A percentile compares a stretch with the other conserved stretches of the same genome.
These are phyloP conservation scores for Tuber borchii DNA, from an alignment of 495 filamentous ascomycete species.

Conservation along the genomic window DNA sequence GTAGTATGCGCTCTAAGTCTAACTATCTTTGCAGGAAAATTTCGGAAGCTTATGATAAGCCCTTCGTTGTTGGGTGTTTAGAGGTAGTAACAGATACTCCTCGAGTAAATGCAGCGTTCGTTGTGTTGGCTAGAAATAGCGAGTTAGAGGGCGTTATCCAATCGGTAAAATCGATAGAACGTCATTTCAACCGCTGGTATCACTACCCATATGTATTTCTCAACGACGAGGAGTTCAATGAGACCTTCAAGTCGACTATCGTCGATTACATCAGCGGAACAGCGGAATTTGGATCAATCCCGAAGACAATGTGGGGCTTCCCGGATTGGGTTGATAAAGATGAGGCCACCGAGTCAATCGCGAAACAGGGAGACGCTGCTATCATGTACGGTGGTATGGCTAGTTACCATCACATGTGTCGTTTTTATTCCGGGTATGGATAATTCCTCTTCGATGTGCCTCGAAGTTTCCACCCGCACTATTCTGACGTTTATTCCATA, in stretches of 20 bases:
- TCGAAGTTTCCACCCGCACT: background rate
- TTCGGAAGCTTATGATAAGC: conserved; percentile 92
- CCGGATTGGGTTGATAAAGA: conserved; percentile 93
- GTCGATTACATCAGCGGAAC: conserved; percentile 76
- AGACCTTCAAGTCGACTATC: conserved; percentile 81
- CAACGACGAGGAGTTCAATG: conserved; percentile 95
- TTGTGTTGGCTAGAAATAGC: conserved; percentile 93
- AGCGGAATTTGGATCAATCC: conserved; percentile 94
- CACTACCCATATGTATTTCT: conserved; percentile 98
- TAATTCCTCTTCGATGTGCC: background rate
- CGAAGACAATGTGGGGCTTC: conserved; percentile 86
- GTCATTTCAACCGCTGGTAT: conserved; percentile 99
- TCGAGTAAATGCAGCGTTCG: conserved; percentile 88
- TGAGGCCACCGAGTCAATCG: conserved; percentile 89
- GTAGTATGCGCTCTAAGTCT: conserved; percentile 16
- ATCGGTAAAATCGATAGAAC: conserved; percentile 94
- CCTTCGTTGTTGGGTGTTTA: conserved; percentile 85
- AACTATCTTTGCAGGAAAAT: conserved; percentile 64
- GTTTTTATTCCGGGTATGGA: conserved; percentile 92
- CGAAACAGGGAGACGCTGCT: conserved; percentile 90
- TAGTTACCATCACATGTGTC: conserved; percentile 96
- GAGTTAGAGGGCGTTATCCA: conserved; percentile 93
- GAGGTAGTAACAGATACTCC: conserved; percentile 57
- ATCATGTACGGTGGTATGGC: conserved; percentile 99
- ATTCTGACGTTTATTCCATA: background rate